Evolutionary conservation across 495 filamentous ascomycete species (phyloP), one percentile per base, ranked within the genome.

Genomic region (Hyphodiscus hymeniophilus): DNA sequence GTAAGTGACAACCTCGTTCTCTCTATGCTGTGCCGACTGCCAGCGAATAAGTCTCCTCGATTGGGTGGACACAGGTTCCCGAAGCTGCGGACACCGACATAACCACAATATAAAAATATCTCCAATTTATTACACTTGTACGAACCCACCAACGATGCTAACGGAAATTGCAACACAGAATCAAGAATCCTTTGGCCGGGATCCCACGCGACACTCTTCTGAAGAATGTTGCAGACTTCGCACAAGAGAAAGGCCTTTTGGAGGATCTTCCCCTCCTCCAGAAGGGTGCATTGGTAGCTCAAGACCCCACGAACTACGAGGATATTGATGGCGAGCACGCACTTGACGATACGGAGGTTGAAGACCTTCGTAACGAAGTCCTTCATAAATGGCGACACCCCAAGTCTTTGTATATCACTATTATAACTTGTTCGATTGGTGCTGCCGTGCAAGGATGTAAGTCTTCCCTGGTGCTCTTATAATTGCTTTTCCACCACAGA

Each of bases 381-480:
- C 66, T 71, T 8, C 73, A 80, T 60, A 76, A 79, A 49, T 88
- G 82, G 82, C 69, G 75, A 24, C 75, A 84, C 18, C 82, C 84
- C 7, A 57, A 48, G 50, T 68, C 66, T n/a, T 64, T 88, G 11
- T 73, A 66, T 43, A 16, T 50, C 2, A 52, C 50, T 1, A 47
- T 47, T 43, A 20, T 43, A 13, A 39, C 81, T 26, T 83, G 80
- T 60, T 85, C 83, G 16, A 77, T 89, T 42, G 82, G 77, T n/a
- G 85, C 85, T 13, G 83, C 82, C 12, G 78, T 85, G 22, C 83
- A 87, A 57, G 81, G 82, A 23, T 85, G n/a, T n/a, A n/a, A n/a
- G n/a, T n/a, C n/a, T n/a, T n/a, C n/a, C n/a, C n/a, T n/a, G n/a
- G n/a, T n/a, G n/a, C n/a, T n/a, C n/a, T n/a, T n/a, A n/a, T n/a